Percentiles rank a stretch among this genome's conserved stretches.
These are phyloP conservation scores for Botryobasidium botryosum DNA, from an alignment of 768 basidiomycete genomes.

Conservation along the genomic window DNA sequence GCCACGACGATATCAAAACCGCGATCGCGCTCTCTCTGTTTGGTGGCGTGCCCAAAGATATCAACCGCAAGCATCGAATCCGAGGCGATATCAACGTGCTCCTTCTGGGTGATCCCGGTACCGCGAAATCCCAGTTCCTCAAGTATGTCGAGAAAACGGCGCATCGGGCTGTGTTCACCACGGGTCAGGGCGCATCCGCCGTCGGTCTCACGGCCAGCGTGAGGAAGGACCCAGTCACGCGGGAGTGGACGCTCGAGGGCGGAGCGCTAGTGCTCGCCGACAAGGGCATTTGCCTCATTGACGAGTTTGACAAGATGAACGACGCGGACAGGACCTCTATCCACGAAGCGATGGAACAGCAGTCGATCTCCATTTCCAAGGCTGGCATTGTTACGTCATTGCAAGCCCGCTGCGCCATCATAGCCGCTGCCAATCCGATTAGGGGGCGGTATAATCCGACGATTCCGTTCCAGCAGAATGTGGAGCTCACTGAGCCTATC, in stretches of 20 bases:
- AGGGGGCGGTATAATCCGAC: slow-evolving; percentile 96
- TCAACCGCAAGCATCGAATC: slow-evolving; percentile 90
- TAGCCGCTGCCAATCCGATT: slow-evolving; percentile 95
- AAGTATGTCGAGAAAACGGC: slow-evolving; percentile 99
- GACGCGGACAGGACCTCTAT: slow-evolving; percentile 95
- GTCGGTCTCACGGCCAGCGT: slow-evolving; percentile 98
- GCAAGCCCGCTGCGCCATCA: slow-evolving; percentile 92
- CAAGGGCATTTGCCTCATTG: slow-evolving; percentile 93
- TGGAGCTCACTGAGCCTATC: slow-evolving; percentile 96
- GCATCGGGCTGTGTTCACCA: slow-evolving; percentile 92
- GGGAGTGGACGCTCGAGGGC: slow-evolving; percentile 97
- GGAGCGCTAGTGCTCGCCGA: slow-evolving; percentile 97
- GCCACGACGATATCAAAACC: slow-evolving; percentile 98
- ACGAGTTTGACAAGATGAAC: slow-evolving; percentile 99
- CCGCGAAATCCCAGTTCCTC: slow-evolving; percentile 96
- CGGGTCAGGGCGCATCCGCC: slow-evolving; percentile 94
- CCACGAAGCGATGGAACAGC: slow-evolving; percentile 99
- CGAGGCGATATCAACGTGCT: slow-evolving; percentile 97
- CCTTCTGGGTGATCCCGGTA: slow-evolving; percentile 92
- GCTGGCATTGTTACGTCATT: slow-evolving; percentile 97
- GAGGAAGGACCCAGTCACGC: slow-evolving; percentile 92
- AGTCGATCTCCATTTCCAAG: slow-evolving; percentile 96
- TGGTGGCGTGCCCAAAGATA: slow-evolving; percentile 85
- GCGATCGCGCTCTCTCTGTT: slow-evolving; percentile 91
- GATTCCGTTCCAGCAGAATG: slow-evolving; percentile 95